Percentiles rank a stretch among this genome's conserved stretches.
phyloP scores from a whole-genome alignment of 2,329 filamentous ascomycete genomes.

The Leptoxyphium fumago region DNA sequence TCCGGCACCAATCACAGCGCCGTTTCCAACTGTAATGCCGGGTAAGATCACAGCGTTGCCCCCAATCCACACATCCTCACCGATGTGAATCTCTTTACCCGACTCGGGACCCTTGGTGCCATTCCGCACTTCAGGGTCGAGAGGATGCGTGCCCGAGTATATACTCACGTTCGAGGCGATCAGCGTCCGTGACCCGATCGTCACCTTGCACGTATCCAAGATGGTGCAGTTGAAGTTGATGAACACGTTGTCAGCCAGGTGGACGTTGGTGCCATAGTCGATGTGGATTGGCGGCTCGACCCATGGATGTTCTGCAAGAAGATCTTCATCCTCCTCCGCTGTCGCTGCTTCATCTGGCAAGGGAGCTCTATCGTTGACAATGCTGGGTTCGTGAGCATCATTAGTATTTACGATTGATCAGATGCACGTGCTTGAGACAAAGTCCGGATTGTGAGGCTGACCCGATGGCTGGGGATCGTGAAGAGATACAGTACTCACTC shows the following conservation, averaged over 20 bases:
- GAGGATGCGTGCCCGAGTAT: slow-evolving; percentile 60
- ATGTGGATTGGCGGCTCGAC: slow-evolving; percentile 54
- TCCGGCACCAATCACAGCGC: slow-evolving; percentile 61
- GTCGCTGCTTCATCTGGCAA: slow-evolving; percentile 45
- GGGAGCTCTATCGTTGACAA: slow-evolving; percentile 46
- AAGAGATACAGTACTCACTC: slow-evolving; percentile 40
- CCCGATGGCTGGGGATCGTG: background rate
- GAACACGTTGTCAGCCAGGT: slow-evolving; percentile 55
- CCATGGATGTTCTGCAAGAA: slow-evolving; percentile 52
- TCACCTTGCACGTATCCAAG: slow-evolving; percentile 61
- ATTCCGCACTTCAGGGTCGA: slow-evolving; percentile 60
- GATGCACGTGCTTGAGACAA: background rate
- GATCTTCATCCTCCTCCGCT: slow-evolving; percentile 47
- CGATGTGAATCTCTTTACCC: slow-evolving; percentile 59
- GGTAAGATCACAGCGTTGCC: slow-evolving; percentile 57
- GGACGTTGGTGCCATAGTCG: slow-evolving; percentile 68
- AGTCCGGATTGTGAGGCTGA: background rate
- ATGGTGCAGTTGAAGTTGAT: slow-evolving; percentile 64
- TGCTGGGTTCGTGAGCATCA: slow-evolving; percentile 27
- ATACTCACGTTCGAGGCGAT: slow-evolving; percentile 67
- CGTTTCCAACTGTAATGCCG: slow-evolving; percentile 64
- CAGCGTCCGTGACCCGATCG: slow-evolving; percentile 61
- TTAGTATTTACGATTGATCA: too few relatives aligned
- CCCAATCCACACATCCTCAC: slow-evolving; percentile 69
- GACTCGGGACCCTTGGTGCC: slow-evolving; percentile 61